phyloP scores from a whole-genome alignment of 352 stramenopile species.

The Peronospora destructor region DNA sequence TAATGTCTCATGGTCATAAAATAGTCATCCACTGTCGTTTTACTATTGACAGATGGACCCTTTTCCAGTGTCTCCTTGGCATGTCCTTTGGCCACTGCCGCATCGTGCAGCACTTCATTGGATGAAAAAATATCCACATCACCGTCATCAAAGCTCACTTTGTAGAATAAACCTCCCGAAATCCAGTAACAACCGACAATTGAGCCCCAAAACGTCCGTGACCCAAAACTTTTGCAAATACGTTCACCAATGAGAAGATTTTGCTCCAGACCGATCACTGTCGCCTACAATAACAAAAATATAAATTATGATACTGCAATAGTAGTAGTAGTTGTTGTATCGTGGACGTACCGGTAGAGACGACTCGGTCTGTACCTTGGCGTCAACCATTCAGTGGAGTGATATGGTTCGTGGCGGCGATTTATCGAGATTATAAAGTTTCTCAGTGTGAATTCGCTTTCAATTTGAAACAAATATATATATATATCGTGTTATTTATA shows the following conservation, averaged over 20 bases:
- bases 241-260: constrained; percentile 32
- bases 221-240: constrained; percentile 64
- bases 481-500: no score
- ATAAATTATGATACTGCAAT: not conserved
- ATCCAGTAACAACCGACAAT: constrained; percentile 55
- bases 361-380: constrained; percentile 20
- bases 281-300: constrained; percentile 4
- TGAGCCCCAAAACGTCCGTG: constrained; percentile 59
- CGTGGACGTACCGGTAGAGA: constrained; percentile 7
- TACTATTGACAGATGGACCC: not conserved
- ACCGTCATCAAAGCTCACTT: constrained; percentile 76
- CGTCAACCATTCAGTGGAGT: constrained; percentile 15
- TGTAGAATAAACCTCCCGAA: constrained; percentile 52
- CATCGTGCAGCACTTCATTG: constrained; percentile 45
- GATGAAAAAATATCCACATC: constrained; percentile 66
- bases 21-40: constrained; percentile 13
- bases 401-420: no score
- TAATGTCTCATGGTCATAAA: constrained; percentile 25
- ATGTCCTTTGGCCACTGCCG: constrained; percentile 28
- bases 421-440: no score
- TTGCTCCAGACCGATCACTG: constrained; percentile 17
- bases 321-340: not conserved
- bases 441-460: no score
- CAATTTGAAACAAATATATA: no score
- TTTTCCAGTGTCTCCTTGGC: constrained; percentile 23